Conservation (phyloP, 139 green algal genomes). For the Volvox reticuliferus region DNA sequence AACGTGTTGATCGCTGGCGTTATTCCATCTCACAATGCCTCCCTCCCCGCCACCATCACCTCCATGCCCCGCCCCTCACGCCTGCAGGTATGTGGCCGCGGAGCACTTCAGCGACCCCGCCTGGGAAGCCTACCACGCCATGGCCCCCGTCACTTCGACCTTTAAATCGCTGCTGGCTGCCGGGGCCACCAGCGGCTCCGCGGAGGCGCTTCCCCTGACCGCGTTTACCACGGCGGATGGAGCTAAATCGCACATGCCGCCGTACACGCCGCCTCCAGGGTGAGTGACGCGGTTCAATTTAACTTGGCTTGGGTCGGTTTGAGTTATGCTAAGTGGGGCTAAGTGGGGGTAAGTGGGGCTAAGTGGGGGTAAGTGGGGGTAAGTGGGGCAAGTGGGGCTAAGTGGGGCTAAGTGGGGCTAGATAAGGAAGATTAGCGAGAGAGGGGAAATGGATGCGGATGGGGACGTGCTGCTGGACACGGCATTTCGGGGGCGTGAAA, state of each 20-base stretch:
- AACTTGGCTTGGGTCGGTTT: too few species aligned
- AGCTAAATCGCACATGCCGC: background rate
- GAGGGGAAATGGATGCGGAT: too few species aligned
- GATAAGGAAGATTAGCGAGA: too few species aligned
- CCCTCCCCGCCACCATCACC: background rate
- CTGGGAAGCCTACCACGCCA: conserved; percentile 46
- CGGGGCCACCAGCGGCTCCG: background rate
- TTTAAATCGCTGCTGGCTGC: background rate
- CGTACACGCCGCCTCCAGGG: conserved; percentile 19
- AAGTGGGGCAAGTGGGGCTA: too few species aligned
- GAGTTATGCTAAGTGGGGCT: too few species aligned
- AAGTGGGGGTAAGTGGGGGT: too few species aligned
- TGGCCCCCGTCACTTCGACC: background rate
- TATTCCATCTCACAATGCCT: background rate
- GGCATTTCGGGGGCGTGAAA: too few species aligned
- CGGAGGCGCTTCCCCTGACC: background rate
- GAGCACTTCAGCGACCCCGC: conserved; percentile 38
- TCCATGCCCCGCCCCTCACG: too few species aligned
- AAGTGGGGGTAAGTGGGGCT: too few species aligned
- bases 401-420: too few species aligned
- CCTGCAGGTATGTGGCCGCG: conserved; percentile 29
- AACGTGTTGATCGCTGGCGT: too few species aligned
- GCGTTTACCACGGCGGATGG: background rate
- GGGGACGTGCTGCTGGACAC: too few species aligned
- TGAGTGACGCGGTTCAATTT: background rate